Conservation (phyloP, 2,329 filamentous ascomycete species). For the Parasarocladium wereldwijsianum region DNA sequence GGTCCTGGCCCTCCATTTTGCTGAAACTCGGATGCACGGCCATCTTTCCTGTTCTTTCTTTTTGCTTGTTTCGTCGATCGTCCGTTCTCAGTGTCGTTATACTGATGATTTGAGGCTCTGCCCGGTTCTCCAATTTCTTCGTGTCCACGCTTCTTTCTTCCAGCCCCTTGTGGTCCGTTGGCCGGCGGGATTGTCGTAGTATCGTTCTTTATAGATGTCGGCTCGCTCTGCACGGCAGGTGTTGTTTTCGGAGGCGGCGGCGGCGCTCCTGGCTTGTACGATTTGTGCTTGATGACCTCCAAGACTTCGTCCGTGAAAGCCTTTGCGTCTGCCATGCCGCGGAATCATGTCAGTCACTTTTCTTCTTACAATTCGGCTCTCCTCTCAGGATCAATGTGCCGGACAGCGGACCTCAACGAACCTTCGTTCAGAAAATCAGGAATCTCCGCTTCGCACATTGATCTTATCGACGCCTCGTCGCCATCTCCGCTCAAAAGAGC, state of each 20-base stretch:
- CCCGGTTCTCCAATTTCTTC: constrained; percentile 13
- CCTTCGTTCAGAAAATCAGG: constrained; percentile 62
- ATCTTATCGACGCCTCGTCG: constrained; percentile 45
- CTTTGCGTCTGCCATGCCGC: constrained; percentile 16
- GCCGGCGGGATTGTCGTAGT: too few relatives aligned
- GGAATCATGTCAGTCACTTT: background rate
- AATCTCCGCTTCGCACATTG: constrained; percentile 57
- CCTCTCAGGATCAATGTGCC: constrained; percentile 2
- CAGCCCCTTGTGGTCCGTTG: background rate
- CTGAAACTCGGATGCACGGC: too few relatives aligned
- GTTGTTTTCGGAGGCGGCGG: constrained; percentile 18
- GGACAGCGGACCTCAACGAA: constrained; percentile 17
- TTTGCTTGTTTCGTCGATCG: constrained; percentile 46
- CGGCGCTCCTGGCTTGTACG: constrained; percentile 40
- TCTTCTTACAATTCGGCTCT: background rate
- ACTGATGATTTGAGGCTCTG: constrained; percentile 10
- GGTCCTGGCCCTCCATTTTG: background rate
- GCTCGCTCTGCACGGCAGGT: too few relatives aligned
- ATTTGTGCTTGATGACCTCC: constrained; percentile 44
- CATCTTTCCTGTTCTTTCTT: constrained; percentile 14
- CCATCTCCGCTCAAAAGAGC: constrained; percentile 61
- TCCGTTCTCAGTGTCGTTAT: constrained; percentile 14
- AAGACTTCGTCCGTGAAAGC: constrained; percentile 60
- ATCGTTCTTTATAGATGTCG: too few relatives aligned
- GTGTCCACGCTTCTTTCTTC: constrained; percentile 21